phyloP scores from a whole-genome alignment of 768 basidiomycete species.

The Termitomyces sp. region DNA sequence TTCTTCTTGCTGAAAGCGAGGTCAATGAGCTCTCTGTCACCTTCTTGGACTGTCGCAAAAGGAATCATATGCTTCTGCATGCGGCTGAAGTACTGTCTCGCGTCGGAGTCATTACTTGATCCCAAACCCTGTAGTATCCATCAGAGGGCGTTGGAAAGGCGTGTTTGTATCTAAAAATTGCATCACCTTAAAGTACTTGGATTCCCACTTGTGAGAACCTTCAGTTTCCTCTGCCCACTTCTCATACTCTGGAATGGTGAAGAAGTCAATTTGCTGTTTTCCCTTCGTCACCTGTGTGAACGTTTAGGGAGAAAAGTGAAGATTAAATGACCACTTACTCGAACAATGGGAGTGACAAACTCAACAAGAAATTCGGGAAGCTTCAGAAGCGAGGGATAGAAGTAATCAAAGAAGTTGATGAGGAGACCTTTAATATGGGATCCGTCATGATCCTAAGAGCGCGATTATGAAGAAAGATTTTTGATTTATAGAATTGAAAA shows the following conservation, averaged over 20 bases:
- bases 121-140: constrained; percentile 77
- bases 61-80: constrained; percentile 95
- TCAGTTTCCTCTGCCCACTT: constrained; percentile 81
- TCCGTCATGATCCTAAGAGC: constrained; percentile 89
- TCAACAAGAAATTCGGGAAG: constrained; percentile 92
- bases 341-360: constrained; percentile 97
- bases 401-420: constrained; percentile 97
- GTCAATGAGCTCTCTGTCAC: constrained; percentile 87
- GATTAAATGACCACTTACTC: constrained; percentile 43
- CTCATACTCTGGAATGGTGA: constrained; percentile 96
- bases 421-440: constrained; percentile 99
- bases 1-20: constrained; percentile 99
- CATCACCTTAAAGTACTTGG: constrained; percentile 95
- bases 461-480: not conserved
- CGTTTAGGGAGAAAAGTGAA: not conserved
- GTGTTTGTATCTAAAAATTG: not conserved
- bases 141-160: not conserved
- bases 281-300: constrained; percentile 65
- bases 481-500: not conserved
- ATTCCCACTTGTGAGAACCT: constrained; percentile 76
- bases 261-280: constrained; percentile 79
- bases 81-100: constrained; percentile 86
- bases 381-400: constrained; percentile 90
- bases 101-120: constrained; percentile 86
- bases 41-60: constrained; percentile 75